Evolutionary conservation across 116 monocot species (phyloP), one percentile per base, ranked within the genome.

Genomic region (Cymodocea nodosa): DNA sequence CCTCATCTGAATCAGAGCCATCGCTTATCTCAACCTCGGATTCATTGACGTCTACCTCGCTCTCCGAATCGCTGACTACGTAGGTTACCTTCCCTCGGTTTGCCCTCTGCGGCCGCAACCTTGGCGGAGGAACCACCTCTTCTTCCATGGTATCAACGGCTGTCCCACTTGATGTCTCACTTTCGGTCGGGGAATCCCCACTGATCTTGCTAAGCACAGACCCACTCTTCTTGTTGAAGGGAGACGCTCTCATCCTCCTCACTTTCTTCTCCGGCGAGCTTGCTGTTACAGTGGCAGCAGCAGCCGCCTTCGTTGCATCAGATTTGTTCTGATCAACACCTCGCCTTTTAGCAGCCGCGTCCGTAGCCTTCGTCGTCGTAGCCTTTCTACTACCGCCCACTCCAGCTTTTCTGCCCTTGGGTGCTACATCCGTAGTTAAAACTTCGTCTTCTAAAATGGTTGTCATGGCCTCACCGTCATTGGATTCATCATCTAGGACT

Each of bases 191-290:
- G 6, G 59, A 57, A 18, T 63, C 52, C 23, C 68, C 71, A 11
- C 24, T 37, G 3, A 24, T 10, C 59, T 76, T 72, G 1, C 72
- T 78, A 36, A 86, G 58, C 17, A 89, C 53, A 0, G 78, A 80
- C 0, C 88, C 82, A 22, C 91, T 91, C 75, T 97, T 97, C 82
- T 87, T 91, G 68, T 91, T 87, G 78, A 97, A 91, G 3, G 97
- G 91, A 17, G 97, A 97, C 3, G 61, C 75, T 25, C 88, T 83
- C 60, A 85, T 91, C 81, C 82, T 97, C 72, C 97, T 80, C n/a
- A 91, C 91, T 72, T 97, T 97, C 75, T 85, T 90, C 62, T 91
- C 83, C 1, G 97, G 97, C 1, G 91, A 90, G 17, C 12, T 70
- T 37, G 18, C 51, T 35, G 18, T 51, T 35, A 44, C 53, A 23